Conservation (phyloP, 768 basidiomycete species). For the Stropharia rugosoannulata region DNA sequence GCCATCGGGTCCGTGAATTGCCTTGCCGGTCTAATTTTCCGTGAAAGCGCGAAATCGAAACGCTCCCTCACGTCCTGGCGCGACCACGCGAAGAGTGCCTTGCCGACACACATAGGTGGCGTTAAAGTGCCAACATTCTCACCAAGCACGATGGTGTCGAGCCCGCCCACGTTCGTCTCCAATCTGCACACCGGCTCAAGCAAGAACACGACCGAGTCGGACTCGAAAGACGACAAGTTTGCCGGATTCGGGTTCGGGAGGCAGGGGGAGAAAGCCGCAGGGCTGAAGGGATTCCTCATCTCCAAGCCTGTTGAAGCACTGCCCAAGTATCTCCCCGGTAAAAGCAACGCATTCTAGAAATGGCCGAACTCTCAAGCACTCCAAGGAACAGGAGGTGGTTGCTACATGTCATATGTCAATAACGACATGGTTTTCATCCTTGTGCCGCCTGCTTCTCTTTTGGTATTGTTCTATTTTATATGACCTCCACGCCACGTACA, state of each 20-base stretch:
- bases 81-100: constrained; percentile 47
- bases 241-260: constrained; percentile 76
- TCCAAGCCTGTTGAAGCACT: constrained; percentile 62
- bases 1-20: constrained; percentile 89
- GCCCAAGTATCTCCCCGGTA: constrained; percentile 45
- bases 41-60: constrained; percentile 56
- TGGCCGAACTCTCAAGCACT: not conserved
- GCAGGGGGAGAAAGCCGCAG: constrained; percentile 75
- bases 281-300: constrained; percentile 59
- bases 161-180: constrained; percentile 34
- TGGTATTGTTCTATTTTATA: not conserved
- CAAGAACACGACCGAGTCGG: not conserved
- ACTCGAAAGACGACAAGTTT: constrained; percentile 27
- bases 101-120: constrained; percentile 47
- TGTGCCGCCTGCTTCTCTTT: not conserved
- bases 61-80: constrained; percentile 69
- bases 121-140: constrained; percentile 34
- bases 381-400: not conserved
- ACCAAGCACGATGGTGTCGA: constrained; percentile 18
- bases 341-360: constrained; percentile 6
- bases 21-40: constrained; percentile 72
- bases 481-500: not conserved
- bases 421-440: not conserved
- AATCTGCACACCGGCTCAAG: constrained; percentile 26
- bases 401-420: not conserved